Evolutionary conservation across 2,329 filamentous ascomycete genomes (phyloP), one percentile per base, ranked within the genome.

Genomic region (Diaporthe citrichinensis): DNA sequence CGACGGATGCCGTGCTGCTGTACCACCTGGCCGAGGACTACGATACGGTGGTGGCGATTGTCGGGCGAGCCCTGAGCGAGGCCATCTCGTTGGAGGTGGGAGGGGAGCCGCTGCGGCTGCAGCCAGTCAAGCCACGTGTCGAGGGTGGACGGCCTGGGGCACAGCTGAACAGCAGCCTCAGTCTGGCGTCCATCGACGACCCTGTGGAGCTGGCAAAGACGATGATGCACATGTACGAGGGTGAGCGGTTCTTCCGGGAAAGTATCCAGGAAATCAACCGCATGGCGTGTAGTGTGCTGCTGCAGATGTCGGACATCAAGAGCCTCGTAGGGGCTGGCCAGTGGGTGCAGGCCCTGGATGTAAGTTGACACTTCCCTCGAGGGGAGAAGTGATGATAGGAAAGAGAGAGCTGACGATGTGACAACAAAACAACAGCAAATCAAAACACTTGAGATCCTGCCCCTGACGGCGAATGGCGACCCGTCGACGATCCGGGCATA

Each of bases 21-120:
- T 98, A 98, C 84, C 96, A 99, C 83, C 89, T 99, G 58, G 96
- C 97, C 0, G 95, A 95, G 81, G 96, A 99, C 83, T 98, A 98
- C 83, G 95, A 99, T 83, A 95, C 93, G 72, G 97, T 98, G n/a
- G 92, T 98, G 58, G 88, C 91, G 36, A 96, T 98, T 78, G 91
- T 98, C 81, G 98, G 96, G 84, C 93, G 95, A 53, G 94, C 96
- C 4, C 89, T 99, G 49, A 97, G 96, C 74, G 95, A 98, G 84
- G 94, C 95, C 59, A 92, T 98, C 76, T 93, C 95, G 17, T 90
- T 96, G 15, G 95, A 98, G 80, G 90, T 98, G 79, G 95, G 95
- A 72, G 93, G 97, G 79, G 93, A 95, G 75, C 92, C 93, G 25
- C 89, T 96, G 84, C 92, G 93, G 57, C 87, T 98, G 68, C 92